Evolutionary conservation across 371 early-diverging fungal genomes (phyloP).

Genomic region (Mortierella sp.): DNA sequence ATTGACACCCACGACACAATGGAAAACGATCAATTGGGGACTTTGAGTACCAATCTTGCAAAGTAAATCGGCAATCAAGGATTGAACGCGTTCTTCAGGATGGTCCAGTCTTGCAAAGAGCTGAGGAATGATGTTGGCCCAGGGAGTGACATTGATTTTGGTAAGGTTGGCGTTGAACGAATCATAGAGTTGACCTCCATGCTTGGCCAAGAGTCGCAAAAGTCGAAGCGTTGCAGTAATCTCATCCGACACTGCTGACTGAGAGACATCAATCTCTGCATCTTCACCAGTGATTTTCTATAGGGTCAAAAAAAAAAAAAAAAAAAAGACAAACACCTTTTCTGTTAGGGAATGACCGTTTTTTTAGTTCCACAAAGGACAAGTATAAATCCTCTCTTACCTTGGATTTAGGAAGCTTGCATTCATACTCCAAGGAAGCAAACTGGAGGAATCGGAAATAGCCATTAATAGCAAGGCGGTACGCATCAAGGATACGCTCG

Average conservation of each 20-base stretch:
- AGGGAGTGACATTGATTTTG: constrained; percentile 61
- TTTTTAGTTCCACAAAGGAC: too few relatives aligned
- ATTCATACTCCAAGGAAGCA: constrained; percentile 35
- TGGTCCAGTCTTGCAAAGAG: constrained; percentile 80
- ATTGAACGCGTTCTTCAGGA: constrained; percentile 65
- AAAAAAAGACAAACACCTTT: background rate
- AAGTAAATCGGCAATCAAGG: constrained; percentile 62
- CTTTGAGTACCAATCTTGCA: constrained; percentile 65
- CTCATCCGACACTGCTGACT: constrained; percentile 49
- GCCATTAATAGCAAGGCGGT: constrained; percentile 35
- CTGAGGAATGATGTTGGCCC: constrained; percentile 84
- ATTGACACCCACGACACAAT: constrained; percentile 70
- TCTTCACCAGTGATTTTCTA: constrained; percentile 38
- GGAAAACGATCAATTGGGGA: constrained; percentile 79
- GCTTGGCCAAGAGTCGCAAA: constrained; percentile 72
- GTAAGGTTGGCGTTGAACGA: constrained; percentile 57
- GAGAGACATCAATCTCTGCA: constrained; percentile 17
- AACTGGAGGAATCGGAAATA: constrained; percentile 51
- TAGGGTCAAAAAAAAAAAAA: background rate
- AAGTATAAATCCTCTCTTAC: constrained; percentile 1
- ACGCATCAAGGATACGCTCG: constrained; percentile 38
- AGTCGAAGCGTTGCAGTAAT: constrained; percentile 75
- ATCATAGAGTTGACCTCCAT: constrained; percentile 62
- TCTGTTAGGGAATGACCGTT: background rate
- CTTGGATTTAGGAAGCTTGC: constrained; percentile 33